These are phyloP conservation scores for Macrocystidia cucumis DNA, from an alignment of 1,284 basidiomycete genomes.

Conservation along the genomic window DNA sequence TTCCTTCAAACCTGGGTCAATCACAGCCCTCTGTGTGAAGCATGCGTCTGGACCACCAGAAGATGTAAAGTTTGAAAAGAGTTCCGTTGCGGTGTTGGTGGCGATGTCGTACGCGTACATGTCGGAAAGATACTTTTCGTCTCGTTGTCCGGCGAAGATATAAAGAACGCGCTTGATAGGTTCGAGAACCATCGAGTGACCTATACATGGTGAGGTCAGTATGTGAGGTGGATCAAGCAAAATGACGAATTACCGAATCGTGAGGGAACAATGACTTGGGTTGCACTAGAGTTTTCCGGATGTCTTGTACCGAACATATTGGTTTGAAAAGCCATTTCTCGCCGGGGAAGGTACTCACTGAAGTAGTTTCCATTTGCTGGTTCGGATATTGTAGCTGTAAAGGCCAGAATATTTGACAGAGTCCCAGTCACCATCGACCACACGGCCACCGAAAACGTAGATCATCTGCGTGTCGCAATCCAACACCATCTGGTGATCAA, in stretches of 20 bases:
- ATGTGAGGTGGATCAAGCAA: constrained; percentile 1
- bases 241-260: constrained; percentile 43
- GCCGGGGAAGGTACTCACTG: constrained; percentile 39
- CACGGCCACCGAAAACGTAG: constrained; percentile 74
- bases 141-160: constrained; percentile 65
- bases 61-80: constrained; percentile 52
- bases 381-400: constrained; percentile 59
- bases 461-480: constrained; percentile 66
- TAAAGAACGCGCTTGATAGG: constrained; percentile 46
- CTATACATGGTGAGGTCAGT: constrained; percentile 20
- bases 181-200: constrained; percentile 76
- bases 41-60: constrained; percentile 58
- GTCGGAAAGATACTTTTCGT: constrained; percentile 58
- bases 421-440: constrained; percentile 58
- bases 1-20: constrained; percentile 55
- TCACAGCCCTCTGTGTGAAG: constrained; percentile 64
- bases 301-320: constrained; percentile 16
- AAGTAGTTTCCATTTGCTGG: constrained; percentile 55
- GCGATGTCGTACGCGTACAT: constrained; percentile 67
- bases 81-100: constrained; percentile 48
- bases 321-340: constrained; percentile 6
- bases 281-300: constrained; percentile 20
- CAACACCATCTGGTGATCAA: constrained; percentile 78
- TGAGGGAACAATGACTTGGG: constrained; percentile 36
- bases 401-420: constrained; percentile 57